Percentiles rank a stretch among this genome's conserved stretches.
phyloP scores from a whole-genome alignment of 1,284 basidiomycete species.

The Trichosporon faecale region DNA sequence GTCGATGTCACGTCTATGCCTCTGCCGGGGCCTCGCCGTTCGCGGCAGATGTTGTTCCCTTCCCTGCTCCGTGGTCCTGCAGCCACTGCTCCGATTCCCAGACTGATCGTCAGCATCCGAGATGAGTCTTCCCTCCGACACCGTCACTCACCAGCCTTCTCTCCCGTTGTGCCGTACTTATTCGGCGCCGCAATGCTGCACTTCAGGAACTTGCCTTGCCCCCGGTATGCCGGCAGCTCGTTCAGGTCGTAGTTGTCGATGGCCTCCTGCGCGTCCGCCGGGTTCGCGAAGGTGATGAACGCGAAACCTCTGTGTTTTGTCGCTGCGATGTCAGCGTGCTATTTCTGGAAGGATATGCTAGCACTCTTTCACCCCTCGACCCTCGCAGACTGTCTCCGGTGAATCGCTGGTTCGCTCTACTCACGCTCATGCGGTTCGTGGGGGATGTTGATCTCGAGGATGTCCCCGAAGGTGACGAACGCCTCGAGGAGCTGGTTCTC shows the following conservation, averaged over 20 bases:
- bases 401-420: constrained; percentile 29
- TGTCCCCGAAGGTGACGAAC: constrained; percentile 52
- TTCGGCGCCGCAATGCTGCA: constrained; percentile 48
- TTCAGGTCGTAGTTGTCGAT: constrained; percentile 54
- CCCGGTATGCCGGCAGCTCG: constrained; percentile 46
- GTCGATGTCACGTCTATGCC: neutral
- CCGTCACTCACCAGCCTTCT: constrained; percentile 44
- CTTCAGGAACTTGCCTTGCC: constrained; percentile 48
- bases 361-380: constrained; percentile 11
- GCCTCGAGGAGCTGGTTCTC: constrained; percentile 49
- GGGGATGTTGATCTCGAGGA: constrained; percentile 50
- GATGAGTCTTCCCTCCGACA: too few relatives aligned
- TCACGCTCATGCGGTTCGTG: constrained; percentile 44
- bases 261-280: constrained; percentile 51
- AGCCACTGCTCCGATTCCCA: constrained; percentile 52
- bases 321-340: constrained; percentile 22
- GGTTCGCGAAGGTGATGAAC: constrained; percentile 49
- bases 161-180: constrained; percentile 40
- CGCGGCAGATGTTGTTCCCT: constrained; percentile 16
- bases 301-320: constrained; percentile 49
- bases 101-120: constrained; percentile 30
- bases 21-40: constrained; percentile 23
- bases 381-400: too few relatives aligned
- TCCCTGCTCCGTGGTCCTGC: constrained; percentile 40
- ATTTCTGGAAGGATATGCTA: too few relatives aligned